A percentile compares a stretch with the other conserved stretches of the same genome.
Conservation (phyloP, 2,329 filamentous ascomycete genomes). For the Torrubiella hemipterigena region DNA sequence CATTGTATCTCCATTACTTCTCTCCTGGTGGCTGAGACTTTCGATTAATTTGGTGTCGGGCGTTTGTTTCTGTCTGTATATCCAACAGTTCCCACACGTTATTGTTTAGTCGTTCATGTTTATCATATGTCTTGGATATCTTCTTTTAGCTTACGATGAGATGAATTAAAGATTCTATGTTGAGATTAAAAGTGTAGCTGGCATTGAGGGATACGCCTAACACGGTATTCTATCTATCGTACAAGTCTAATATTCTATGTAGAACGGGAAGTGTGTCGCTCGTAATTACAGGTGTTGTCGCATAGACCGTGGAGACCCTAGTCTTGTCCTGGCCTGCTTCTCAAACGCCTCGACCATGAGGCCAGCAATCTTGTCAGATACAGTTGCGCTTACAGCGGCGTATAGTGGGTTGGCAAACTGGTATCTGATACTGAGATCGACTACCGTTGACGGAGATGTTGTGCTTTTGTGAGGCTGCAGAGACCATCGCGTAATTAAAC, state of each 20-base stretch:
- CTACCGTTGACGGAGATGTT: conserved; percentile 43
- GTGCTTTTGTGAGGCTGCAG: conserved; percentile 26
- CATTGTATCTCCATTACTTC: no score
- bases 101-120: no score
- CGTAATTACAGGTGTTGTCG: neutral
- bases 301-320: conserved; percentile 12
- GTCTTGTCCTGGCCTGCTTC: conserved; percentile 50
- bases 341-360: conserved; percentile 94
- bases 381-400: conserved; percentile 65
- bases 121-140: no score
- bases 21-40: no score
- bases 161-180: no score
- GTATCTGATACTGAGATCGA: conserved; percentile 67
- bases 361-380: conserved; percentile 73
- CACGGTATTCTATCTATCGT: conserved; percentile 1
- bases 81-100: no score
- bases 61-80: no score
- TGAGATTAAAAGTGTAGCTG: no score
- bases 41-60: no score
- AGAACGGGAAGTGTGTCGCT: neutral
- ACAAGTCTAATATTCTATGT: neutral
- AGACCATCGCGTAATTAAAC: conserved; percentile 59
- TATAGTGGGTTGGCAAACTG: conserved; percentile 85
- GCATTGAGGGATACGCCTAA: no score
- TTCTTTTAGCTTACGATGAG: no score